Conservation (phyloP, 2,329 filamentous ascomycete species). For the Colletotrichum somersetense region DNA sequence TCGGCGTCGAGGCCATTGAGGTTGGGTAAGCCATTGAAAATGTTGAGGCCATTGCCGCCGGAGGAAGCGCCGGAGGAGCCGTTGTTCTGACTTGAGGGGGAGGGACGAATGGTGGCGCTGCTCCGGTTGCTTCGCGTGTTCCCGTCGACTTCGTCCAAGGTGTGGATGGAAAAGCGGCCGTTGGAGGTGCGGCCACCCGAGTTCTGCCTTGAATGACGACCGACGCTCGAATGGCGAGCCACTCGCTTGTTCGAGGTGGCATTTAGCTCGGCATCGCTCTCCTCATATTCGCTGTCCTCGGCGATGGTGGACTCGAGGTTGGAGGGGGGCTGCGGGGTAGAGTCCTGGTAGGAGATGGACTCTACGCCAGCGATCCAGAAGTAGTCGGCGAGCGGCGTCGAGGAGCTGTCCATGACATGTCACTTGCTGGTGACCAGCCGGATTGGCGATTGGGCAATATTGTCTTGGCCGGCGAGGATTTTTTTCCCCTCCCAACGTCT, state of each 20-base stretch:
- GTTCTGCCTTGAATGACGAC: slow-evolving; percentile 72
- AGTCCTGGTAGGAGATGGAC: slow-evolving; percentile 73
- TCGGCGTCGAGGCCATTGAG: slow-evolving; percentile 29
- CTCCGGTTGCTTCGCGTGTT: slow-evolving; percentile 74
- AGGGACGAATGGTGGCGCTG: slow-evolving; percentile 72
- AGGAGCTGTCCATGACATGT: slow-evolving; percentile 71
- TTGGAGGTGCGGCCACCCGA: slow-evolving; percentile 71
- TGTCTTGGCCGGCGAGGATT: slow-evolving; percentile 38
- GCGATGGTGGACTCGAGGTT: slow-evolving; percentile 70
- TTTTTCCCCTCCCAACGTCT: slow-evolving; percentile 34
- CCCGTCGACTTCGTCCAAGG: slow-evolving; percentile 69
- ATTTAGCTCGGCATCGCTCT: slow-evolving; percentile 51
- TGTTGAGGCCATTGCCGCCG: slow-evolving; percentile 42
- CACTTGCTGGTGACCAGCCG: slow-evolving; percentile 47
- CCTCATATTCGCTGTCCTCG: slow-evolving; percentile 71
- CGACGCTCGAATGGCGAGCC: slow-evolving; percentile 64
- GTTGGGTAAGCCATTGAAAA: slow-evolving; percentile 49
- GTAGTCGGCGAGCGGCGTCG: slow-evolving; percentile 78
- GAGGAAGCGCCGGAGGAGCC: slow-evolving; percentile 41
- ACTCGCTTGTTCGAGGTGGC: slow-evolving; percentile 50
- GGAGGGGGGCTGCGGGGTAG: slow-evolving; percentile 52
- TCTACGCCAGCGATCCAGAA: slow-evolving; percentile 82
- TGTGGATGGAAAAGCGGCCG: slow-evolving; percentile 65
- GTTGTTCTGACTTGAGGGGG: slow-evolving; percentile 46
- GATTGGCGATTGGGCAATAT: slow-evolving; percentile 35